Base-by-base conservation (phyloP, 108 stramenopile genomes). In the Aurantiochytrium sp. region DNA sequence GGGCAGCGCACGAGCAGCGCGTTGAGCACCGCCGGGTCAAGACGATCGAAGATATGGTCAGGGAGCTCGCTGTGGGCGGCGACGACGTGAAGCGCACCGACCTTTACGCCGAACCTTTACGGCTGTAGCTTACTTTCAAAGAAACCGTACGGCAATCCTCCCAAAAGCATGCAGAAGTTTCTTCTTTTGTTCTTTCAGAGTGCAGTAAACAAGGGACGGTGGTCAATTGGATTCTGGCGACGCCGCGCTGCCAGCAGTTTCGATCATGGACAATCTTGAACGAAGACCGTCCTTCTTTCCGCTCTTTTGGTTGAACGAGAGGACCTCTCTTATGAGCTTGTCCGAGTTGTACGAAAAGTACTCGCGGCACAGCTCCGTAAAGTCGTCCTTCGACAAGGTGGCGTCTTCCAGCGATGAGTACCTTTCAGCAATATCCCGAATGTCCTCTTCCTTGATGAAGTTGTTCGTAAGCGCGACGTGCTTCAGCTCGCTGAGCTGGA, bases 1-100 rank as follows among this genome's bases (percentile, higher is more conserved):
- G 69, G 69, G 8, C 69, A 4, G 69, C 21, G 4, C 69, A 81
- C 42, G 69, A 45, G 42, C 69, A 81, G 69, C 2, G 37, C 37
- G 22, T 81, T 37, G 69, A 45, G 37, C 10, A 81, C 10, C 37
- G 42, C 10, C 69, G 69, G 15, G 69, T 81, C 15, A 81, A 81
- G 36, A 81, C 69, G 12, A 10, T 81, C 24, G 69, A 81, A 45
- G 69, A 81, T 15, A 39, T 81, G 41, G n/a, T 39, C 41, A 8
- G 15, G 42, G 69, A 81, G 42, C 69, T 81, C 22, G 37, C 41
- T 30, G 42, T 81, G 6, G 69, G 69, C 41, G 69, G 69, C 4
- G 69, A 81, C 42, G 69, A 81, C 22, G 69, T 81, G 15, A 81
- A 81, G 69, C 69, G 69, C 6, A 81, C 69, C 37, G 69, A 81